These are phyloP conservation scores for Bauhinia variegata DNA, from an alignment of 306 rosid species.

Conservation along the genomic window DNA sequence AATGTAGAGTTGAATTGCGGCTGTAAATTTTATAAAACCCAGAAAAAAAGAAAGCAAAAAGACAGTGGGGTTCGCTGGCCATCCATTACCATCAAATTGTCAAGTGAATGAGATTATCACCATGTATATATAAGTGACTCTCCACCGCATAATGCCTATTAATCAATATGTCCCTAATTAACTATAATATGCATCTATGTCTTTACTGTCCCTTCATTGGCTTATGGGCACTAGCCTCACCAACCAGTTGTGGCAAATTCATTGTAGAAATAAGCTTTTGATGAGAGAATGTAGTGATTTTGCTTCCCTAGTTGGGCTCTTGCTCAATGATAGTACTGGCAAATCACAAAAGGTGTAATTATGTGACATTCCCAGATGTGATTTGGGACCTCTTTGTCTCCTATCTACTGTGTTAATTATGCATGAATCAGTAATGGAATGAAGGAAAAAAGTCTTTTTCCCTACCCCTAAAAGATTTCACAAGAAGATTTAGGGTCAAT, in stretches of 20 bases:
- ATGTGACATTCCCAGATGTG: slow-evolving; percentile 3
- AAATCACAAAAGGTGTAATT: slow-evolving; percentile 29
- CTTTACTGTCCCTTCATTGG: slow-evolving; percentile 29
- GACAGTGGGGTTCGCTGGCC: slow-evolving; percentile 35
- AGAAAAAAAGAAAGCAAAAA: neutral
- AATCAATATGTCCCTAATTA: slow-evolving; percentile 36
- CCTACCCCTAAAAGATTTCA: neutral
- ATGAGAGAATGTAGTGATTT: neutral
- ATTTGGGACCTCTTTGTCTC: slow-evolving; percentile 37
- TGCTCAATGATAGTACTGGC: slow-evolving; percentile 1
- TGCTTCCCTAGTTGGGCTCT: neutral
- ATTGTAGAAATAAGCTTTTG: neutral
- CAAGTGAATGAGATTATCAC: slow-evolving; percentile 42
- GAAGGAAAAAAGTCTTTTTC: slow-evolving; percentile 20
- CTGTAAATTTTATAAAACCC: slow-evolving; percentile 1
- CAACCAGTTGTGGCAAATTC: slow-evolving; percentile 8
- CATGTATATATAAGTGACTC: slow-evolving; percentile 40
- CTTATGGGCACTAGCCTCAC: neutral
- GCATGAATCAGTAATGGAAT: slow-evolving; percentile 23
- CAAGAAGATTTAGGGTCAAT: slow-evolving; percentile 35
- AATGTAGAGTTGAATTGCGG: slow-evolving; percentile 15
- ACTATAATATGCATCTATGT: too few species aligned
- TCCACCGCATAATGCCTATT: slow-evolving; percentile 28
- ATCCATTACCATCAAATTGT: slow-evolving; percentile 30
- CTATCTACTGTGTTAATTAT: too few species aligned